Evolutionary conservation across 2,329 filamentous ascomycete species (phyloP), one percentile per base, ranked within the genome.

Genomic region (Alternaria sp.): DNA sequence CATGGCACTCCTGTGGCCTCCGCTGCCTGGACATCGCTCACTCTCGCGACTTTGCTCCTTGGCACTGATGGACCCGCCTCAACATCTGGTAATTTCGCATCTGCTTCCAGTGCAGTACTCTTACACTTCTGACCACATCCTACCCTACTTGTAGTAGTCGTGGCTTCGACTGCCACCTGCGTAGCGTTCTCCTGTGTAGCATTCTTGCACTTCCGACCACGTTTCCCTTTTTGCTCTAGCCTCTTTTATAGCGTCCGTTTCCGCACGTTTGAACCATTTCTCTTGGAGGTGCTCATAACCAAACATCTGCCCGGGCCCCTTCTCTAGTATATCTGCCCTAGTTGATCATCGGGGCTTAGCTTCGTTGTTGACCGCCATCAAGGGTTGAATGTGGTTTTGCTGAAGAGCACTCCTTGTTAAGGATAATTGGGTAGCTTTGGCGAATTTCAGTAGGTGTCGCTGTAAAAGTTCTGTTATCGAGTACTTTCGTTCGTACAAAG

Each of bases 341-440:
- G 69, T 69, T 28, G 60, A 64, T 54, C 63, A 57, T 52, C 64
- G 62, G 39, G 45, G 46, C 60, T 72, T 74, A 40, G 66, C 61
- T 67, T 73, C 61, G 58, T 72, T 69, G 53, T 73, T 71, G 13
- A 72, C 67, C 51, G 50, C 63, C n/a, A 54, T 51, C 34, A 77
- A 66, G 60, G 72, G 64, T 51, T 58, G 51, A 54, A 68, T 72
- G 41, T 67, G 61, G 29, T n/a, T n/a, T n/a, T n/a, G n/a, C n/a
- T n/a, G n/a, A n/a, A n/a, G n/a, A n/a, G n/a, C n/a, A n/a, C n/a
- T n/a, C n/a, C n/a, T n/a, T n/a, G n/a, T n/a, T n/a, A n/a, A n/a
- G n/a, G n/a, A n/a, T n/a, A n/a, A n/a, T n/a, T n/a, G n/a, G n/a
- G n/a, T n/a, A n/a, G n/a, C n/a, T n/a, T n/a, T n/a, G n/a, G n/a